Evolutionary conservation across 2,329 filamentous ascomycete species (phyloP).

Genomic region (Chalara sp.): DNA sequence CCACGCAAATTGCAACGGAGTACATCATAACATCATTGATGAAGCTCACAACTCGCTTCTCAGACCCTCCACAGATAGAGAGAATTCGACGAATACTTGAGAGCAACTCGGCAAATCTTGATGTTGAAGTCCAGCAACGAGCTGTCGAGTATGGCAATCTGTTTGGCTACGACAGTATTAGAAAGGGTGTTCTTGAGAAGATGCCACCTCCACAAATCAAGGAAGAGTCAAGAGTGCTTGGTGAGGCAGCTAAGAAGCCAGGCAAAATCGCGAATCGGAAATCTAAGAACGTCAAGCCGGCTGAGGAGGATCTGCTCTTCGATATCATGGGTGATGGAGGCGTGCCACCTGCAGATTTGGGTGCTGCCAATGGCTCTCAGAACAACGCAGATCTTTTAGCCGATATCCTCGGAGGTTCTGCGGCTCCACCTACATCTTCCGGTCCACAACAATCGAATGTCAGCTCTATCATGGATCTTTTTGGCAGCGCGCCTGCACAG

Average conservation of each 20-base stretch:
- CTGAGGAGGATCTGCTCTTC: conserved; percentile 84
- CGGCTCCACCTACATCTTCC: conserved; percentile 41
- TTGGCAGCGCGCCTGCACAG: conserved; percentile 45
- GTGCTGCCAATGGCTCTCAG: conserved; percentile 50
- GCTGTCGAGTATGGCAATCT: conserved; percentile 93
- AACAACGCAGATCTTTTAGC: conserved; percentile 84
- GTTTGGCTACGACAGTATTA: conserved; percentile 83
- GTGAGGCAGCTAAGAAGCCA: conserved; percentile 65
- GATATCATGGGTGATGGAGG: conserved; percentile 86
- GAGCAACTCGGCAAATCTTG: conserved; percentile 75
- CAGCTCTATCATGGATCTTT: conserved; percentile 83
- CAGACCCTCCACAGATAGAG: conserved; percentile 79
- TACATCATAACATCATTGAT: conserved; percentile 94
- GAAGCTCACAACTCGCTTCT: conserved; percentile 86
- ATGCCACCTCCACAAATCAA: conserved; percentile 98
- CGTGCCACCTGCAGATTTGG: conserved; percentile 58
- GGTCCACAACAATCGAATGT: conserved; percentile 50
- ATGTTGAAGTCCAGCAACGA: conserved; percentile 93
- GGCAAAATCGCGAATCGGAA: conserved; percentile 67
- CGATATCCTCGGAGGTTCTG: conserved; percentile 79
- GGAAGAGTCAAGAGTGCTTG: conserved; percentile 86
- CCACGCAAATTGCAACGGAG: conserved; percentile 83
- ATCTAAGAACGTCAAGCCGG: conserved; percentile 71
- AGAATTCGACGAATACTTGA: conserved; percentile 74
- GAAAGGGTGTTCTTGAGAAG: conserved; percentile 86